Base-by-base conservation (phyloP, 139 green algal species). In the Klebsormidium nitens region DNA sequence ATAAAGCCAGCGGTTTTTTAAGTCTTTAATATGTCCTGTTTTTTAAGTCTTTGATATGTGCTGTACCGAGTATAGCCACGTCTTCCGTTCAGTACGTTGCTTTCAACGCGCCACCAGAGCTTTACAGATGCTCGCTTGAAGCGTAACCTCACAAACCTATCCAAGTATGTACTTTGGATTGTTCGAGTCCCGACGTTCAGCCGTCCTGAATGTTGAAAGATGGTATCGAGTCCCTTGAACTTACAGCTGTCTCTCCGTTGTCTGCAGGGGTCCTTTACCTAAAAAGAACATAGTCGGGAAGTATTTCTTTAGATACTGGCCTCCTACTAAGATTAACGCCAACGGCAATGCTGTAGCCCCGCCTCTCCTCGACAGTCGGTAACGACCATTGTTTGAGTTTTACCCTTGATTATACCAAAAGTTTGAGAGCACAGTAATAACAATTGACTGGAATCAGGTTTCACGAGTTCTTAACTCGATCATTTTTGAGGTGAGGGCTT, bases 281-380 rank as follows among this genome's bases (percentile, higher is more conserved):
- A 64, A 71, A 31, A 79, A 82, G 40, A 76, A 82, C 46, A 76
- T 85, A 28, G 19, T 83, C 26, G 80, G 91, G 1, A 80, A 91
- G 0, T 94, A 91, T 0, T 76, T 87, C 29, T 93, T 86, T 58
- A 90, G 91, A 48, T 98, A 98, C 80, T 98, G 93, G 93, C 93
- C 93, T 0, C 82, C 84, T 0, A 80, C 81, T 8, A 87, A n/a
- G n/a, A n/a, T n/a, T n/a, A n/a, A n/a, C n/a, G n/a, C n/a, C n/a
- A n/a, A n/a, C n/a, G n/a, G n/a, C n/a, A n/a, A n/a, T n/a, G n/a
- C n/a, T n/a, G n/a, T n/a, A n/a, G n/a, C n/a, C n/a, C n/a, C n/a
- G n/a, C n/a, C n/a, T n/a, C n/a, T n/a, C n/a, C n/a, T n/a, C n/a
- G n/a, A n/a, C n/a, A n/a, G n/a, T n/a, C n/a, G n/a, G n/a, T n/a